A percentile compares a stretch with the other conserved stretches of the same genome.
Conservation (phyloP, 192 early-diverging fungal species). For the Backusella australiensis region DNA sequence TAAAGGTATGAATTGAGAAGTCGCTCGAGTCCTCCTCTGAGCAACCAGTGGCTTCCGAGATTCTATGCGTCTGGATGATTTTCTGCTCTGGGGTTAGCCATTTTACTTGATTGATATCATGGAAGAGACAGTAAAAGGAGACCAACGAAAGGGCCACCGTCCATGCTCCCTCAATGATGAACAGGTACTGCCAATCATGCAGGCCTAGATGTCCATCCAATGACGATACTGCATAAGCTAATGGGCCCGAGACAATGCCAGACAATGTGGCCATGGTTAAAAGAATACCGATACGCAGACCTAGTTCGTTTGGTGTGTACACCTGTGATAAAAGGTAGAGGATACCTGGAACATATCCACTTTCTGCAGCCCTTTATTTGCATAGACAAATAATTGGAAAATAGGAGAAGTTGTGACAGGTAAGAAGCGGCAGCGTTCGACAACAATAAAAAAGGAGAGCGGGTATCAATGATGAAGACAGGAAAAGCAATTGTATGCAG, state of each 20-base stretch:
- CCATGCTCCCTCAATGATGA: constrained; percentile 68
- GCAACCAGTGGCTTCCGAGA: background rate
- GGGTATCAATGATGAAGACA: background rate
- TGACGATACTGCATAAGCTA: constrained; percentile 55
- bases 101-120: constrained; percentile 10
- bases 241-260: constrained; percentile 53
- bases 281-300: constrained; percentile 53
- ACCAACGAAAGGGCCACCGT: constrained; percentile 54
- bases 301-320: constrained; percentile 65
- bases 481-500: background rate
- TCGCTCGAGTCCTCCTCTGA: background rate
- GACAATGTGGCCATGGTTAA: constrained; percentile 47
- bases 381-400: constrained; percentile 23
- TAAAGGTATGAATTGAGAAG: background rate
- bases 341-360: constrained; percentile 72
- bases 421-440: background rate
- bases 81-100: constrained; percentile 30
- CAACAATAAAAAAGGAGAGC: background rate
- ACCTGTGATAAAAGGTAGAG: constrained; percentile 71
- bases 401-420: background rate
- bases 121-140: constrained; percentile 45
- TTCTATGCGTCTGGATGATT: constrained; percentile 9
- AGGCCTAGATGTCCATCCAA: constrained; percentile 50
- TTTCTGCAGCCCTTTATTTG: constrained; percentile 57
- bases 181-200: constrained; percentile 71